These are phyloP conservation scores for Pseudocercospora eumusae DNA, from an alignment of 2,329 filamentous ascomycete genomes.

Conservation along the genomic window DNA sequence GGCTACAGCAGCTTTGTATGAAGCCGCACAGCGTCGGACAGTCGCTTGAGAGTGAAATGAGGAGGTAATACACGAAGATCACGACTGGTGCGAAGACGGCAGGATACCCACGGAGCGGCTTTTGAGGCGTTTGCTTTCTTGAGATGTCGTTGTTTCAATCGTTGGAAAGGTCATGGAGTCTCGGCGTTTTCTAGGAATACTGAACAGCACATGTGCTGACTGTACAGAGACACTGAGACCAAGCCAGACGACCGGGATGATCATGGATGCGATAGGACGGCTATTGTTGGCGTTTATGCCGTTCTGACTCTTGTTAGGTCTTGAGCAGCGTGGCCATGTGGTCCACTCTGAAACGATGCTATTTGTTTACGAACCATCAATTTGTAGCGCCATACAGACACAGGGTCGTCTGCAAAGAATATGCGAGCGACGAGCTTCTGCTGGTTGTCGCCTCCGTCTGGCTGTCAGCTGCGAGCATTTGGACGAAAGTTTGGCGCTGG, in stretches of 20 bases:
- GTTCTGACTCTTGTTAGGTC: not conserved
- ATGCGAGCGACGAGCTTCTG: not conserved
- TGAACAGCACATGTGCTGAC: slow-evolving; percentile 6
- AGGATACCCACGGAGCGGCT: slow-evolving; percentile 6
- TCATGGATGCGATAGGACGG: not conserved
- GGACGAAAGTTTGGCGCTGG: not conserved
- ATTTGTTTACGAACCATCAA: not conserved
- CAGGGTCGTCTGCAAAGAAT: not conserved
- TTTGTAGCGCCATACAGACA: not conserved
- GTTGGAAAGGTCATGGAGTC: not conserved
- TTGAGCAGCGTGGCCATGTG: not conserved
- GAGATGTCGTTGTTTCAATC: not conserved
- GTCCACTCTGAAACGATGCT: not conserved
- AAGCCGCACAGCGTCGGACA: slow-evolving; percentile 61
- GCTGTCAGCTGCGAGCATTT: not conserved
- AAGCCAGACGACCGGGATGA: not conserved
- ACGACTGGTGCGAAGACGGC: slow-evolving; percentile 1
- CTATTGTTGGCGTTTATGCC: not conserved
- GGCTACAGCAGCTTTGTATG: slow-evolving; percentile 70
- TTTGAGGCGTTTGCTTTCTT: not conserved
- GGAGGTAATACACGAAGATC: not conserved
- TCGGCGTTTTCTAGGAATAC: not conserved
- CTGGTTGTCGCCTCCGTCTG: not conserved
- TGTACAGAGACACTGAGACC: slow-evolving; percentile 4
- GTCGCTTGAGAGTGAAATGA: slow-evolving; percentile 1